Conservation (phyloP, 108 stramenopile genomes). For the Skeletonema costatum region DNA sequence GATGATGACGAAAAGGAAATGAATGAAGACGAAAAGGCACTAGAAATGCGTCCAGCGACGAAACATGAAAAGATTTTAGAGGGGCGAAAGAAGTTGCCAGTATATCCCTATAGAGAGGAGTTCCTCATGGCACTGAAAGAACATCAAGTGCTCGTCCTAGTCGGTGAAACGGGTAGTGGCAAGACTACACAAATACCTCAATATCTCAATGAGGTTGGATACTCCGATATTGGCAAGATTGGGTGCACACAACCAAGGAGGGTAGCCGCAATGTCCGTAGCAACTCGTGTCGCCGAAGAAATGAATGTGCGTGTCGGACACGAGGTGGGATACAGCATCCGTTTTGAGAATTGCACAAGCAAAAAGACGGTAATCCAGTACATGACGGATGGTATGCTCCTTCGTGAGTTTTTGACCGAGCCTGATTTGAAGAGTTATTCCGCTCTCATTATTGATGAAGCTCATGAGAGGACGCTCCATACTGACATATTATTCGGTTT, state of each 20-base stretch:
- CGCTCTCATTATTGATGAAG: constrained; percentile 98
- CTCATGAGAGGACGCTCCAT: constrained; percentile 97
- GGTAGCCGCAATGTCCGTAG: constrained; percentile 99
- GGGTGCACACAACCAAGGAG: constrained; percentile 98
- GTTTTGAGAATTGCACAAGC: constrained; percentile 98
- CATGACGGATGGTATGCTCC: constrained; percentile 98
- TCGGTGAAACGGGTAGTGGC: constrained; percentile 90
- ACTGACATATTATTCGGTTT: constrained; percentile 98
- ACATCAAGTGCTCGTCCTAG: constrained; percentile 85
- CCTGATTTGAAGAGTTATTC: constrained; percentile 96
- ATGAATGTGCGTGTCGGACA: constrained; percentile 96
- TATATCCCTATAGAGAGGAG: constrained; percentile 95
- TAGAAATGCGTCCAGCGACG: constrained; percentile 55
- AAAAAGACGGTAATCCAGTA: constrained; percentile 91
- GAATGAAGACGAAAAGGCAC: constrained; percentile 48
- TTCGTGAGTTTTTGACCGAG: constrained; percentile 97
- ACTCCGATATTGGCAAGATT: constrained; percentile 94
- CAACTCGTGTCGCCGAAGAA: constrained; percentile 96
- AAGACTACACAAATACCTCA: constrained; percentile 98
- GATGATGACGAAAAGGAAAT: constrained; percentile 14
- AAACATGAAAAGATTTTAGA: constrained; percentile 92
- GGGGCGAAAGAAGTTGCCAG: constrained; percentile 92
- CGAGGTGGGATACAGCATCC: constrained; percentile 98
- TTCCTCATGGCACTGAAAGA: constrained; percentile 71
- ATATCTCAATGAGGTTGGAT: constrained; percentile 97